These are phyloP conservation scores for Oryza meridionalis DNA, from an alignment of 176 grass and related monocot genomes.

Conservation along the genomic window DNA sequence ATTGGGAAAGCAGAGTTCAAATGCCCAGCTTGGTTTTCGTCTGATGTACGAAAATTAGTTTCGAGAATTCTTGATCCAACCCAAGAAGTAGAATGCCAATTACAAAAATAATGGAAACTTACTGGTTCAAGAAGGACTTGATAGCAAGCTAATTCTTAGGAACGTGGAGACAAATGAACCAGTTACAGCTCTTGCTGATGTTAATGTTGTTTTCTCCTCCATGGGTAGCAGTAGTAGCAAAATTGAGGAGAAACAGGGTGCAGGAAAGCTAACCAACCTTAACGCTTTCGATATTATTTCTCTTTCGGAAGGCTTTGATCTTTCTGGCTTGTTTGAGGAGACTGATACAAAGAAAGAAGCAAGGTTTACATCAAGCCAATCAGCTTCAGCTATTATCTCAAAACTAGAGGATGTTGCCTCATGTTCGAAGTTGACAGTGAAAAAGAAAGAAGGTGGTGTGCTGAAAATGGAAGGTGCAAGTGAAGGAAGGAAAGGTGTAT, in stretches of 20 bases:
- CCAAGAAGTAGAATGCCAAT: constrained; percentile 50
- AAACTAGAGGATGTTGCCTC: constrained; percentile 47
- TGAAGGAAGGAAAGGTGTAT: constrained; percentile 55
- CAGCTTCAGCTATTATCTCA: constrained; percentile 45
- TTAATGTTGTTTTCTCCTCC: constrained; percentile 39
- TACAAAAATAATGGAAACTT: constrained; percentile 52
- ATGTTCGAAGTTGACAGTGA: constrained; percentile 41
- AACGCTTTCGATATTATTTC: constrained; percentile 62
- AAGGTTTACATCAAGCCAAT: constrained; percentile 51
- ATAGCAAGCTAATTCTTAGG: constrained; percentile 34
- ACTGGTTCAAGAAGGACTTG: constrained; percentile 58
- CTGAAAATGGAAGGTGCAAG: constrained; percentile 45
- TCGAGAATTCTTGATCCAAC: constrained; percentile 58
- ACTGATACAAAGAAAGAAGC: constrained; percentile 37
- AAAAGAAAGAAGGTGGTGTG: constrained; percentile 49
- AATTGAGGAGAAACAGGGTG: constrained; percentile 30
- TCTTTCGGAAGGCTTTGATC: constrained; percentile 52
- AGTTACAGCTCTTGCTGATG: constrained; percentile 34
- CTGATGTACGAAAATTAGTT: constrained; percentile 41
- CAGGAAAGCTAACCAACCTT: constrained; percentile 38
- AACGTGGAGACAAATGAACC: constrained; percentile 35
- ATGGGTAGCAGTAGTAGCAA: constrained; percentile 6
- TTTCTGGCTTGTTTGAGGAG: constrained; percentile 42
- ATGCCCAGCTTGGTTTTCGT: constrained; percentile 51
- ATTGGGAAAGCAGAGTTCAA: constrained; percentile 52